Evolutionary conservation across 2,329 filamentous ascomycete genomes (phyloP).

Genomic region (Phoma sp.): DNA sequence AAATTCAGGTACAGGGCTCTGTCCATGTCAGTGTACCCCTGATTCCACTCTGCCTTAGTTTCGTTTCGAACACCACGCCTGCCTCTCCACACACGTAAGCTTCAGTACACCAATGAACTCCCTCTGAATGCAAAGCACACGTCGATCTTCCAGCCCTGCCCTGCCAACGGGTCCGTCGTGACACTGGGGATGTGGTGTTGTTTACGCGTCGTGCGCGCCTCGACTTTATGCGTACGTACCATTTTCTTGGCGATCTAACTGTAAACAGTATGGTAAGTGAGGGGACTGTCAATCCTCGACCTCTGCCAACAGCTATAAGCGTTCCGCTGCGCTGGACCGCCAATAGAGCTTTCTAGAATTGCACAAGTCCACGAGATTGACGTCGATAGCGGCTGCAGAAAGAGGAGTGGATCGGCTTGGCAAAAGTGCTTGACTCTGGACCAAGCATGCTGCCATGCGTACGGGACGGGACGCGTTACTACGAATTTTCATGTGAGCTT

Average conservation of each 20-base stretch:
- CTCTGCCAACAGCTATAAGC: background rate
- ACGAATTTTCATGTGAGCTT: constrained; percentile 2
- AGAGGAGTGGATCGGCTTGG: constrained; percentile 11
- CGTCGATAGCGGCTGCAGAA: constrained; percentile 6
- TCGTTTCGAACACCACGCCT: constrained; percentile 9
- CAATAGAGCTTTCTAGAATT: background rate
- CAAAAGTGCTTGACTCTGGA: constrained; percentile 6
- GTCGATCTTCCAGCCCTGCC: background rate
- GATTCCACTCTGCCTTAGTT: background rate
- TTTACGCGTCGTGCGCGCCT: constrained; percentile 10
- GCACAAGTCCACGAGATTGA: constrained; percentile 1
- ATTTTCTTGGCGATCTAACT: constrained; percentile 5
- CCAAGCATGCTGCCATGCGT: constrained; percentile 12
- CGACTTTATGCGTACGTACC: background rate
- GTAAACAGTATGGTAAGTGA: constrained; percentile 2
- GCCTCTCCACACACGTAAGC: constrained; percentile 4
- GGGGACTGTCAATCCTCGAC: constrained; percentile 3
- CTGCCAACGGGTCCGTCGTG: background rate
- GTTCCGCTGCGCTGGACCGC: background rate
- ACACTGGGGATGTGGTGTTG: constrained; percentile 11
- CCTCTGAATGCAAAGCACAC: constrained; percentile 2
- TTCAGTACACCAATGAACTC: constrained; percentile 4
- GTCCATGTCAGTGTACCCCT: background rate
- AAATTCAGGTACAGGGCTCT: background rate
- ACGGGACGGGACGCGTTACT: constrained; percentile 15